These are phyloP conservation scores for Ophiostoma angusticollis DNA, from an alignment of 2,329 filamentous ascomycete genomes.

Conservation along the genomic window DNA sequence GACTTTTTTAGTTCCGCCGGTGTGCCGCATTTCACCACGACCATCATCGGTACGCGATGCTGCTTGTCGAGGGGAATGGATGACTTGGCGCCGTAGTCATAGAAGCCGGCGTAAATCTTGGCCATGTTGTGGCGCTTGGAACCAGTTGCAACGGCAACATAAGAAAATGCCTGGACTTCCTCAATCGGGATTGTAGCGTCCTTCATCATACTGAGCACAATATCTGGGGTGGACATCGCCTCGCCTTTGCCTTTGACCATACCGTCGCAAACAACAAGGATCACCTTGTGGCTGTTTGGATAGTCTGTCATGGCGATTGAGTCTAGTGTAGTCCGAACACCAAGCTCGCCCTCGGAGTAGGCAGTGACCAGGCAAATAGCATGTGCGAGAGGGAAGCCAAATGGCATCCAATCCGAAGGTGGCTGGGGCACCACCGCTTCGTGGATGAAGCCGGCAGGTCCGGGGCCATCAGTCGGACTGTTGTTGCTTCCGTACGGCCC, in stretches of 20 bases:
- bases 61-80: slow-evolving; percentile 73
- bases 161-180: slow-evolving; percentile 82
- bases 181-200: slow-evolving; percentile 69
- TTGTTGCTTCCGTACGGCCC: slow-evolving; percentile 43
- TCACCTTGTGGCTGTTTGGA: slow-evolving; percentile 96
- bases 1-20: slow-evolving; percentile 67
- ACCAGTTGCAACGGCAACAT: slow-evolving; percentile 89
- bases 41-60: slow-evolving; percentile 95
- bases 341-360: slow-evolving; percentile 90
- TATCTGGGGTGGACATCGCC: slow-evolving; percentile 73
- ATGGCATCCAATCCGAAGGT: slow-evolving; percentile 92
- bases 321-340: slow-evolving; percentile 84
- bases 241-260: slow-evolving; percentile 96
- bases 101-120: slow-evolving; percentile 95
- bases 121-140: slow-evolving; percentile 99
- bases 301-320: slow-evolving; percentile 97
- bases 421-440: slow-evolving; percentile 93
- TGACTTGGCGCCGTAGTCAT: slow-evolving; percentile 81
- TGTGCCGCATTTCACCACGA: slow-evolving; percentile 90
- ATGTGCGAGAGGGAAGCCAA: slow-evolving; percentile 88
- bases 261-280: slow-evolving; percentile 92
- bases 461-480: slow-evolving; percentile 52
- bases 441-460: slow-evolving; percentile 89
- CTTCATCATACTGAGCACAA: slow-evolving; percentile 85
- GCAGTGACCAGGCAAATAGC: slow-evolving; percentile 89